These are phyloP conservation scores for Cyberlindnera americana DNA, from an alignment of 805 yeast species.

Conservation along the genomic window DNA sequence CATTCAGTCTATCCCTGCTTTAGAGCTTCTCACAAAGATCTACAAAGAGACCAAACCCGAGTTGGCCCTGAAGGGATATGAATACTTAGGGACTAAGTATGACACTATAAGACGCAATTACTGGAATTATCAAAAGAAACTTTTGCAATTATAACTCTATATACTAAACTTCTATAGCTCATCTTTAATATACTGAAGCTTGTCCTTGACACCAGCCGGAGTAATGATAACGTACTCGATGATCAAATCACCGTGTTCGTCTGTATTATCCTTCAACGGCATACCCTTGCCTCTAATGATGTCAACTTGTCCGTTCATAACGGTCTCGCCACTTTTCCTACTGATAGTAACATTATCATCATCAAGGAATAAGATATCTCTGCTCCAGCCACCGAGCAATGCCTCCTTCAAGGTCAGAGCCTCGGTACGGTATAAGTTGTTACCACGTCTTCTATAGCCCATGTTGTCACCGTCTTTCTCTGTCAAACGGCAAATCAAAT, in stretches of 20 bases:
- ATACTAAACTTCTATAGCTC: conserved; percentile 18
- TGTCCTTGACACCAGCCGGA: conserved; percentile 36
- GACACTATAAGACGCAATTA: conserved; percentile 62
- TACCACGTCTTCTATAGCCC: conserved; percentile 83
- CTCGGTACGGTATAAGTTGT: conserved; percentile 77
- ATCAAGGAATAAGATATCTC: conserved; percentile 67
- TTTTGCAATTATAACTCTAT: not conserved
- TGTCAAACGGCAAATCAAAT: conserved; percentile 55
- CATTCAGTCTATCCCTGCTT: conserved; percentile 52
- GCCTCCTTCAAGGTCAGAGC: conserved; percentile 72
- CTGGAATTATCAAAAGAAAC: conserved; percentile 49
- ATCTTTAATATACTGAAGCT: conserved; percentile 19
- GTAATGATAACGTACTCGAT: conserved; percentile 46
- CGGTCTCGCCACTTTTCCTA: conserved; percentile 49
- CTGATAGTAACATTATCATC: conserved; percentile 41
- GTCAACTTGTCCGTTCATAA: conserved; percentile 70
- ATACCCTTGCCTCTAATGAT: conserved; percentile 73
- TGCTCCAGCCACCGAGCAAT: conserved; percentile 72
- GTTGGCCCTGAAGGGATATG: conserved; percentile 44
- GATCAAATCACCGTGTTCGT: conserved; percentile 51
- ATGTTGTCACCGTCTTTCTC: conserved; percentile 57
- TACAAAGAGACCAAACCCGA: conserved; percentile 28
- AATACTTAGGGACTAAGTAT: conserved; percentile 45
- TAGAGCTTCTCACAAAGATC: conserved; percentile 58
- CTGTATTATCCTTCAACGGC: conserved; percentile 57